Percentiles rank a stretch among this genome's conserved stretches.
Conservation (phyloP, 2,329 filamentous ascomycete species). For the Paecilomyces niveus region DNA sequence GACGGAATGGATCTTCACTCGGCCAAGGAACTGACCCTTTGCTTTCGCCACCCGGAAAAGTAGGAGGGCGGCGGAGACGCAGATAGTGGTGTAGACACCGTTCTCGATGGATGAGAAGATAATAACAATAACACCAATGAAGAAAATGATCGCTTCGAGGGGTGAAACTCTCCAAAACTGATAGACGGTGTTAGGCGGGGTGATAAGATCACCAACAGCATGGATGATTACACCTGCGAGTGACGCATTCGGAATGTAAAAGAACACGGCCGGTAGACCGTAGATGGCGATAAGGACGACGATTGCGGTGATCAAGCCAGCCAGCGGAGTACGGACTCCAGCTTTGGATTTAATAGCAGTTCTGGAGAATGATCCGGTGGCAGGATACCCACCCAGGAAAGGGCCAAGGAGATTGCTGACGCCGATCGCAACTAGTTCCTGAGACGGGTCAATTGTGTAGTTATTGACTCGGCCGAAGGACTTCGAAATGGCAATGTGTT, state of each 20-base stretch:
- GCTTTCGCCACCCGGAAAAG: slow-evolving; percentile 79
- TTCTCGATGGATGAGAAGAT: slow-evolving; percentile 84
- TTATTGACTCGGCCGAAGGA: slow-evolving; percentile 95
- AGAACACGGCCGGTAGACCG: slow-evolving; percentile 80
- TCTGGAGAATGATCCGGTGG: slow-evolving; percentile 90
- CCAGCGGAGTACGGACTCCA: slow-evolving; percentile 84
- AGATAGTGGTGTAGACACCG: slow-evolving; percentile 83
- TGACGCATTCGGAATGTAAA: slow-evolving; percentile 77
- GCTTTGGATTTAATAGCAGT: slow-evolving; percentile 98
- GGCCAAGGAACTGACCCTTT: slow-evolving; percentile 74
- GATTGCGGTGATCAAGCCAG: slow-evolving; percentile 77
- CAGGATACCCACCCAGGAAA: slow-evolving; percentile 85
- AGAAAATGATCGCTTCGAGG: slow-evolving; percentile 85
- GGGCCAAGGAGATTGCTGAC: slow-evolving; percentile 84
- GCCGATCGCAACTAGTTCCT: slow-evolving; percentile 92
- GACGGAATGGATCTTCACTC: slow-evolving; percentile 76
- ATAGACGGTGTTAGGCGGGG: slow-evolving; percentile 82
- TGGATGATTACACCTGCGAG: slow-evolving; percentile 91
- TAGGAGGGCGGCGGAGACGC: slow-evolving; percentile 67
- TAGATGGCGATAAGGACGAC: slow-evolving; percentile 89
- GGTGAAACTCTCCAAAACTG: slow-evolving; percentile 94
- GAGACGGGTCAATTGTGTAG: slow-evolving; percentile 90
- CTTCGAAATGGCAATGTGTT: slow-evolving; percentile 95
- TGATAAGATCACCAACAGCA: slow-evolving; percentile 87
- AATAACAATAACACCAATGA: slow-evolving; percentile 83